Percentiles rank a stretch among this genome's conserved stretches.
phyloP scores from a whole-genome alignment of 2,329 filamentous ascomycete species.

The Endoconidiophora polonica region DNA sequence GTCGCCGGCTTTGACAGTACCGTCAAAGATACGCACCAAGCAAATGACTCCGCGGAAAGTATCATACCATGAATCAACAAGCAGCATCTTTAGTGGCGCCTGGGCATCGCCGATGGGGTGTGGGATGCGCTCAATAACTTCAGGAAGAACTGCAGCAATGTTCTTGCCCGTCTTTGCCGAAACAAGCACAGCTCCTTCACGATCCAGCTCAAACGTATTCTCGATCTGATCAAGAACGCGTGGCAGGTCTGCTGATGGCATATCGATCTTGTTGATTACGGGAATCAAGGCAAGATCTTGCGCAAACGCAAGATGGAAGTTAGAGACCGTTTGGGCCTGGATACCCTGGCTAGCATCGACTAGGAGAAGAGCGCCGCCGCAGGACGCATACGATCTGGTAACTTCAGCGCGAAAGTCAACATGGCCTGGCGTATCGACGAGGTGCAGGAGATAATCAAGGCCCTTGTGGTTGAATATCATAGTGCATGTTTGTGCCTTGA shows the following conservation, averaged over 20 bases:
- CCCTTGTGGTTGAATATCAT: constrained; percentile 82
- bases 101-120: constrained; percentile 55
- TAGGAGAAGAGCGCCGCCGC: constrained; percentile 77
- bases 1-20: constrained; percentile 66
- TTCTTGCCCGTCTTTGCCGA: constrained; percentile 91
- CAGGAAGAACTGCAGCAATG: constrained; percentile 65
- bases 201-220: constrained; percentile 73
- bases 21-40: constrained; percentile 82
- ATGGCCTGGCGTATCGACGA: constrained; percentile 93
- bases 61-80: constrained; percentile 98
- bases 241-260: constrained; percentile 74
- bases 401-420: constrained; percentile 97
- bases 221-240: constrained; percentile 75
- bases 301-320: constrained; percentile 94
- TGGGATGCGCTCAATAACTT: constrained; percentile 72
- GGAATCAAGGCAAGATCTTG: constrained; percentile 77
- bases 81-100: constrained; percentile 56
- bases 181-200: constrained; percentile 51
- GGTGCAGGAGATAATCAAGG: constrained; percentile 78
- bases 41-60: constrained; percentile 88
- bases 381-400: constrained; percentile 86
- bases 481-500: constrained; percentile 95
- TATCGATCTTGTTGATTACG: constrained; percentile 92
- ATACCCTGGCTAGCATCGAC: constrained; percentile 95
- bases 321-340: constrained; percentile 94